Percentiles rank a stretch among this genome's conserved stretches.
phyloP scores from a whole-genome alignment of 495 filamentous ascomycete genomes.

The Neurospora sp. region DNA sequence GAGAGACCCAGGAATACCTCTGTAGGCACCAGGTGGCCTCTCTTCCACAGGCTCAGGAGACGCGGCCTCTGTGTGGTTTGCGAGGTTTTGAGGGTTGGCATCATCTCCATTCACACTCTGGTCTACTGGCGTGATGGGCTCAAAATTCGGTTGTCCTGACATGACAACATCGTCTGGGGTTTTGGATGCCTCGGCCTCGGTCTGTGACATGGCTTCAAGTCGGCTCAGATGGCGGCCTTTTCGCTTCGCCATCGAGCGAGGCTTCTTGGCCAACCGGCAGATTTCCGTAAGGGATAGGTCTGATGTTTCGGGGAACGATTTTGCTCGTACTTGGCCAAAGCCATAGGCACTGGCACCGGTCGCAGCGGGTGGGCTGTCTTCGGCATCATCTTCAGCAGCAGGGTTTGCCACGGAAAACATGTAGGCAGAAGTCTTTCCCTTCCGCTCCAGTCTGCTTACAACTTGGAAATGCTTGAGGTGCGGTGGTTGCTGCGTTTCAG shows the following conservation, averaged over 20 bases:
- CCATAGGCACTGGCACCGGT: slow-evolving; percentile 9
- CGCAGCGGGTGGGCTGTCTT: background rate
- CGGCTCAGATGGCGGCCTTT: slow-evolving; percentile 13
- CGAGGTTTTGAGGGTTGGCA: background rate
- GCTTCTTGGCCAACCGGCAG: slow-evolving; percentile 9
- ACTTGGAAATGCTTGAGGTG: slow-evolving; percentile 34
- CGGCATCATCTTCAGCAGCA: background rate
- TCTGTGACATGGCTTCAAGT: background rate
- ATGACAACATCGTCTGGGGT: background rate
- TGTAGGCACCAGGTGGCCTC: slow-evolving; percentile 5
- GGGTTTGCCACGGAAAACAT: slow-evolving; percentile 24
- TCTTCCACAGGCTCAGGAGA: background rate
- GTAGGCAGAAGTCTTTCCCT: slow-evolving; percentile 35
- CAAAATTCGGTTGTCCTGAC: background rate
- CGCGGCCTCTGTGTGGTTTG: background rate
- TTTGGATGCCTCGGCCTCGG: background rate
- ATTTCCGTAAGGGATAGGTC: slow-evolving; percentile 15
- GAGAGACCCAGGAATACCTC: slow-evolving; percentile 13
- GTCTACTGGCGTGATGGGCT: background rate
- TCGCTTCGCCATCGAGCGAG: slow-evolving; percentile 8
- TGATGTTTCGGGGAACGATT: slow-evolving; percentile 6
- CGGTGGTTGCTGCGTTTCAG: slow-evolving; percentile 32
- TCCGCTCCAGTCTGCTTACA: slow-evolving; percentile 28
- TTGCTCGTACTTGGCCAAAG: slow-evolving; percentile 16
- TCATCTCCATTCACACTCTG: background rate